Conservation (phyloP, 208 protist species). For the Leptomonas seymouri region DNA sequence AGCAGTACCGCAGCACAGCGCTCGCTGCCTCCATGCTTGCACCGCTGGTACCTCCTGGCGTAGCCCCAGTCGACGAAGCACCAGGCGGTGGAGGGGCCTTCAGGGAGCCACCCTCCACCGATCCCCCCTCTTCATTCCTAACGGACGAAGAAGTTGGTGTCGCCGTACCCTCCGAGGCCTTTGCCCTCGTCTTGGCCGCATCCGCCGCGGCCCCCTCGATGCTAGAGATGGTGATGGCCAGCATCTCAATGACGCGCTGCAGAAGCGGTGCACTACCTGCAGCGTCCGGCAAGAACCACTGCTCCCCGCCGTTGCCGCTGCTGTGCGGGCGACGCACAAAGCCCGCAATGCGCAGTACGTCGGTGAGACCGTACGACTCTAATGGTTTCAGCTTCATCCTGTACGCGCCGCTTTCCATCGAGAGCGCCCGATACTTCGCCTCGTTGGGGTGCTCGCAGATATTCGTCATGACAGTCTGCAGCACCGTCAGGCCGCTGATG, state of each 20-base stretch:
- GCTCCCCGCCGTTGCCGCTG: conserved; percentile 38
- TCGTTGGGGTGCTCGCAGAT: conserved; percentile 58
- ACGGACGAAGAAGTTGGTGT: not conserved
- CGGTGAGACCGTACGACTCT: conserved; percentile 58
- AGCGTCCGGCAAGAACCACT: conserved; percentile 67
- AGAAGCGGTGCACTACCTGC: conserved; percentile 57
- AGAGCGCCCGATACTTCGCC: conserved; percentile 61
- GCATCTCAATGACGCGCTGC: conserved; percentile 35
- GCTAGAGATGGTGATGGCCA: conserved; percentile 48
- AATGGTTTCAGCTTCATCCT: conserved; percentile 60
- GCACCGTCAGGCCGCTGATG: conserved; percentile 40
- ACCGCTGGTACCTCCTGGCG: not conserved
- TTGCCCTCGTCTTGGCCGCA: conserved; percentile 17
- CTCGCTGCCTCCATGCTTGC: not conserved
- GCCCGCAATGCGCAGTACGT: conserved; percentile 64
- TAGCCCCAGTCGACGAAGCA: not conserved
- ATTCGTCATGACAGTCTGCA: conserved; percentile 52
- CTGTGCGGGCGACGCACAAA: conserved; percentile 57
- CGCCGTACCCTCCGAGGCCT: not conserved
- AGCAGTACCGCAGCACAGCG: conserved; percentile 26
- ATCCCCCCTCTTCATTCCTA: too few species aligned
- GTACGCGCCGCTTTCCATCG: conserved; percentile 63
- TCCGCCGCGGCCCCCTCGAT: conserved; percentile 36
- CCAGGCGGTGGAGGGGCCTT: not conserved
- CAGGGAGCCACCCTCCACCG: not conserved